Evolutionary conservation across 805 yeast species (phyloP).

Genomic region (Saccharomycopsis sp.): DNA sequence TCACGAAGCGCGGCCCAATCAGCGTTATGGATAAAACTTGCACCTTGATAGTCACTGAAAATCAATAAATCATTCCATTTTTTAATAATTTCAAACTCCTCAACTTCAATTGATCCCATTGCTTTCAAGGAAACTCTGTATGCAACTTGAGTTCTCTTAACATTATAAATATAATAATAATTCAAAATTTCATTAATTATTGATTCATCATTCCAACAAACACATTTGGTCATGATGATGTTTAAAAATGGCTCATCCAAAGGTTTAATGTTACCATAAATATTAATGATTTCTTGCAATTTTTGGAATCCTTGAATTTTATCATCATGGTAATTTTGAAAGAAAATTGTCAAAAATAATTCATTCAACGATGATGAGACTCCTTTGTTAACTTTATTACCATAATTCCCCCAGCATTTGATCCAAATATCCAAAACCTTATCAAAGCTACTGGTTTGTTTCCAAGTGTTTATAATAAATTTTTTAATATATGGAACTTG

Average conservation of each 20-base stretch:
- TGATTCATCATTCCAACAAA: slow-evolving; percentile 59
- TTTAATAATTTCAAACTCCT: slow-evolving; percentile 45
- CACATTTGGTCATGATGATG: slow-evolving; percentile 60
- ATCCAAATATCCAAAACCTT: slow-evolving; percentile 57
- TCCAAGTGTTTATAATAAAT: slow-evolving; percentile 55
- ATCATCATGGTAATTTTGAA: slow-evolving; percentile 47
- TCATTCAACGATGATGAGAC: slow-evolving; percentile 68
- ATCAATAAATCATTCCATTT: slow-evolving; percentile 48
- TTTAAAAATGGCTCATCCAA: slow-evolving; percentile 80
- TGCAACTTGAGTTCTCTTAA: slow-evolving; percentile 60
- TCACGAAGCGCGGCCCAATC: slow-evolving; percentile 82
- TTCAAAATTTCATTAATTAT: slow-evolving; percentile 57
- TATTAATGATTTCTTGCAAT: slow-evolving; percentile 48
- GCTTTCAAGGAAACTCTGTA: slow-evolving; percentile 69
- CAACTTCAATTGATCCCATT: slow-evolving; percentile 54
- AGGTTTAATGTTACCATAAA: slow-evolving; percentile 48
- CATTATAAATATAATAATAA: slow-evolving; percentile 50
- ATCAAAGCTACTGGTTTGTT: slow-evolving; percentile 48
- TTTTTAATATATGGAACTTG: slow-evolving; percentile 70
- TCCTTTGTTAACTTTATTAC: slow-evolving; percentile 53
- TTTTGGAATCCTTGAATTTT: slow-evolving; percentile 47
- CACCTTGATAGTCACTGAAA: slow-evolving; percentile 46
- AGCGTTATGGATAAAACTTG: slow-evolving; percentile 65
- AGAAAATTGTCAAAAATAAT: slow-evolving; percentile 61
- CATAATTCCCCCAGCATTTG: slow-evolving; percentile 52